Percentiles rank a stretch among this genome's conserved stretches.
phyloP scores from a whole-genome alignment of 2,329 filamentous ascomycete species.

The Cytospora schulzeri region DNA sequence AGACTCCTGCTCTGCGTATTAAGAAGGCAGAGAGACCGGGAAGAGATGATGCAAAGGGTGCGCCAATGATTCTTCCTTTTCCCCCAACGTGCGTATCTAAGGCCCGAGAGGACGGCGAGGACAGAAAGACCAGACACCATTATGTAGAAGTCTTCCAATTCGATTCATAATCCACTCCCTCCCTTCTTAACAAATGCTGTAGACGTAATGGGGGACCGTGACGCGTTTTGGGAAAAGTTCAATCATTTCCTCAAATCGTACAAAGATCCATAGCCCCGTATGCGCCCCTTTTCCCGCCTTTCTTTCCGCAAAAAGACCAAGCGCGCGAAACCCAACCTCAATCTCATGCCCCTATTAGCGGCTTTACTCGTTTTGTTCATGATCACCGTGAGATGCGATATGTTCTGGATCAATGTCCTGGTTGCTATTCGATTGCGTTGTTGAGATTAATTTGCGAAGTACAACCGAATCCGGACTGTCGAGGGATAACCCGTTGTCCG shows the following conservation, averaged over 20 bases:
- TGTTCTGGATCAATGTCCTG: conserved; percentile 44
- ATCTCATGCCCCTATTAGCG: conserved; percentile 33
- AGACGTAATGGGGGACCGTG: conserved; percentile 25
- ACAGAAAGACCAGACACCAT: conserved; percentile 17
- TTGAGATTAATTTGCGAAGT: conserved; percentile 57
- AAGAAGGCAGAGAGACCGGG: conserved; percentile 18
- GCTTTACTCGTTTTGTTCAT: conserved; percentile 30
- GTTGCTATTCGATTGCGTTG: conserved; percentile 55
- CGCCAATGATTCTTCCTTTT: conserved; percentile 19
- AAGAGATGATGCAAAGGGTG: conserved; percentile 23
- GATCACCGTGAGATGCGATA: conserved; percentile 38
- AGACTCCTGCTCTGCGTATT: conserved; percentile 26
- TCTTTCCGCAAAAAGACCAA: conserved; percentile 33
- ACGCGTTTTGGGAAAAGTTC: conserved; percentile 25
- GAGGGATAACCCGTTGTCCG: conserved; percentile 40
- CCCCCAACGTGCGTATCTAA: conserved; percentile 22
- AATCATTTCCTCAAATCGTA: conserved; percentile 41
- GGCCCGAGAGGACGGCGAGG: conserved; percentile 22
- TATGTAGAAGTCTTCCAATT: conserved; percentile 17
- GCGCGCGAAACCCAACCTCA: conserved; percentile 32
- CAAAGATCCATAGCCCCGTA: conserved; percentile 39
- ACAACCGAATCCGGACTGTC: conserved; percentile 58
- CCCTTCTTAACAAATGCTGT: conserved; percentile 22
- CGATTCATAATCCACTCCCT: conserved; percentile 17
- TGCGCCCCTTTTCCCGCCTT: conserved; percentile 36